Conservation (phyloP, 805 yeast species). For the Saccharomycopsis schoenii region DNA sequence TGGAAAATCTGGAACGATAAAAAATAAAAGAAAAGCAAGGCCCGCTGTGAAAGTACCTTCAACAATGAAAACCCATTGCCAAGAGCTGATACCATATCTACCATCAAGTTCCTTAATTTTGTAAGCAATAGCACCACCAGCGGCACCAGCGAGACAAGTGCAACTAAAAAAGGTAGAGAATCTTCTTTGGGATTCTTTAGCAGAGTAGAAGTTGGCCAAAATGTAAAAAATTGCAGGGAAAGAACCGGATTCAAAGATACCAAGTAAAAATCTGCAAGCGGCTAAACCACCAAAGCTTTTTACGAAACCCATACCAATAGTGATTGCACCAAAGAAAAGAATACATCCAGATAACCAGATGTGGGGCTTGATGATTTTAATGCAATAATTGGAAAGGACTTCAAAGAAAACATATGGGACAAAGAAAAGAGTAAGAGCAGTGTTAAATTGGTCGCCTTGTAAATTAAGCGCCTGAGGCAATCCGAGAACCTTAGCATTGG, state of each 20-base stretch:
- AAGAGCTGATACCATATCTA: conserved; percentile 31
- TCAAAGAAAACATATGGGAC: conserved; percentile 62
- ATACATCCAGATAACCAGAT: conserved; percentile 53
- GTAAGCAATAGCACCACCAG: conserved; percentile 66
- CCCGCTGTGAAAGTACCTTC: conserved; percentile 34
- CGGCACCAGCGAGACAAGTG: conserved; percentile 70
- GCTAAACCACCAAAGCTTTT: conserved; percentile 48
- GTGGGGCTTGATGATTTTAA: conserved; percentile 54
- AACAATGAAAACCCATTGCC: conserved; percentile 45
- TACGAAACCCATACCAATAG: conserved; percentile 59
- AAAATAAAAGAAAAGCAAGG: conserved; percentile 28
- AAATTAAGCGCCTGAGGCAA: conserved; percentile 46
- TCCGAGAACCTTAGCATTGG: conserved; percentile 72
- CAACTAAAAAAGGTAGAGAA: conserved; percentile 61
- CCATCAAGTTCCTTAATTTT: conserved; percentile 46
- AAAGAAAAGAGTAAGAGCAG: conserved; percentile 59
- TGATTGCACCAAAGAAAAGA: conserved; percentile 51
- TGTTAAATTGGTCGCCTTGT: conserved; percentile 49
- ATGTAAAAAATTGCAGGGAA: conserved; percentile 71
- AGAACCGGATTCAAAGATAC: conserved; percentile 60
- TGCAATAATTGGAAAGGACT: conserved; percentile 50
- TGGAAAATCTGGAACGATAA: conserved; percentile 61
- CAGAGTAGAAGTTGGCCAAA: conserved; percentile 54
- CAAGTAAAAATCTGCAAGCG: conserved; percentile 56
- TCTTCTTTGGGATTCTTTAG: conserved; percentile 58